Base-by-base conservation (phyloP, 306 rosid genomes). In the barrel medic (Medicago truncatula) region DNA sequence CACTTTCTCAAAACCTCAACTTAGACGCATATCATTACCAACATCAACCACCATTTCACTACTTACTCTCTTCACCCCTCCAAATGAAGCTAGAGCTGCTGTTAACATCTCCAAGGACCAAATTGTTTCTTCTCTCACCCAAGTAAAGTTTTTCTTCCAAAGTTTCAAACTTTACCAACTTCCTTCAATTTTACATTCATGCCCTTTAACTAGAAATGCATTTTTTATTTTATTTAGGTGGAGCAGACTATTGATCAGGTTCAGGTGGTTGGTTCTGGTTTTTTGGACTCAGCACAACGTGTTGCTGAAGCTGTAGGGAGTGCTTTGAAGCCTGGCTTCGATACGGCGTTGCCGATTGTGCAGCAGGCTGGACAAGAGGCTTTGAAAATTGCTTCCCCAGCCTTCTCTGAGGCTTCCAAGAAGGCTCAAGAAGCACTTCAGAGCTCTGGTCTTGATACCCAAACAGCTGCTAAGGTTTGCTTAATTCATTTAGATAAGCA, bases 361-460 rank as follows among this genome's bases (percentile, higher is more conserved):
- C 81, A 78, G 79, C 89, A 85, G 76, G 97, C 97, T 6, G 97
- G 93, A 44, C 88, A 86, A 71, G 88, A 89, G 88, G 97, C 96
- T 1, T 58, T 92, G 70, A 87, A 88, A 82, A 7, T 87, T 15
- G 93, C 98, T 80, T 89, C 97, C 17, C 97, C 99, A 0, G 88
- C 88, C 8, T 73, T 95, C 61, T 95, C 96, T 0, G 97, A 92
- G 79, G 97, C 84, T 54, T 84, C 97, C 9, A 90, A 86, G 87
- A 88, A 79, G 76, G 99, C 96, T 9, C 93, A 92, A 60, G 92
- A 92, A 79, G 91, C 90, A 18, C 85, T 95, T 13, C 88, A 89
- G 53, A 85, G 86, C 83, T 74, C 93, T 20, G 97, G 97, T 82
- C 14, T 95, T 72, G 92, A 90, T 68, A 77, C 96, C 0, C 65